Percentiles rank a stretch among this genome's conserved stretches.
phyloP scores from a whole-genome alignment of 495 filamentous ascomycete genomes.

The Penicillium ucsense region DNA sequence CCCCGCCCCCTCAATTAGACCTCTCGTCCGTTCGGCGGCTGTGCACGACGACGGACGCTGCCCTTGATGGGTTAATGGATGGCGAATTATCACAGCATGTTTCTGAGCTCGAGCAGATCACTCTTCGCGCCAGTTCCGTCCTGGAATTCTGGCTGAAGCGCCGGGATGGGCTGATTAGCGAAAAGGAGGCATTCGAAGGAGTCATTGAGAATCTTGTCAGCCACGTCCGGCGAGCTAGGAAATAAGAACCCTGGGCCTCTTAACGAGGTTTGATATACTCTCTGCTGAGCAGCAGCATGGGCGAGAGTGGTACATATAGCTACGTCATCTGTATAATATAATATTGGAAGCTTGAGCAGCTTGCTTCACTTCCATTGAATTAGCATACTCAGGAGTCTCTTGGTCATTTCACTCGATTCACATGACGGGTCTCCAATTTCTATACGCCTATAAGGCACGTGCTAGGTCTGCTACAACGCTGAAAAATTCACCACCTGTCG shows the following conservation, averaged over 20 bases:
- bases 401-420: background rate
- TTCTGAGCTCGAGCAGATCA: slow-evolving; percentile 56
- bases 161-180: slow-evolving; percentile 72
- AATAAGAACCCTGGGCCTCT: slow-evolving; percentile 21
- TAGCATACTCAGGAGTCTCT: slow-evolving; percentile 1
- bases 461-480: no score
- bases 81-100: slow-evolving; percentile 67
- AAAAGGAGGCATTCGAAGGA: slow-evolving; percentile 92
- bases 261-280: background rate
- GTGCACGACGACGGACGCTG: slow-evolving; percentile 75
- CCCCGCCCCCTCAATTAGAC: slow-evolving; percentile 67
- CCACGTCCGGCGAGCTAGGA: slow-evolving; percentile 82
- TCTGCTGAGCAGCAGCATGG: slow-evolving; percentile 1
- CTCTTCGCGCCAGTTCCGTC: slow-evolving; percentile 59
- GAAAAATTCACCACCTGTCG: no score
- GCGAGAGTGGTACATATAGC: slow-evolving; percentile 2
- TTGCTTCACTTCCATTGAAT: slow-evolving; percentile 1
- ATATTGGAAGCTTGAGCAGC: slow-evolving; percentile 6
- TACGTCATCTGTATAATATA: slow-evolving; percentile 16
- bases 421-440: no score
- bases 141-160: slow-evolving; percentile 84
- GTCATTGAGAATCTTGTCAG: slow-evolving; percentile 97
- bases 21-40: slow-evolving; percentile 66
- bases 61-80: slow-evolving; percentile 64
- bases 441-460: no score